Base-by-base conservation (phyloP, 129 eudicot genomes). In the Tagetes erecta region DNA sequence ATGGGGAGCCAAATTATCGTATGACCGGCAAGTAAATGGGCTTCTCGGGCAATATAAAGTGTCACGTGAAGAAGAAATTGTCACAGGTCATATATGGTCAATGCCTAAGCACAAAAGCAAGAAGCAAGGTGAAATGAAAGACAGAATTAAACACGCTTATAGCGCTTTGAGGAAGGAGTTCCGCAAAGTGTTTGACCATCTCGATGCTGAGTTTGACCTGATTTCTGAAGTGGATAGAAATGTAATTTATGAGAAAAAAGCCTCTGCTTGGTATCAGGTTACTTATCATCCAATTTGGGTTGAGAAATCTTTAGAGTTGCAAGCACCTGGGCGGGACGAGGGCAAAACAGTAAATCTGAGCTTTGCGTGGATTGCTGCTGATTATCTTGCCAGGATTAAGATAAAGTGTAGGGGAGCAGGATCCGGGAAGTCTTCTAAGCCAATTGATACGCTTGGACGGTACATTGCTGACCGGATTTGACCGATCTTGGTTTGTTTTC, bases 1-100 rank as follows among this genome's bases (percentile, higher is more conserved):
- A 57, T 88, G 95, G 95, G 80, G 37, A 9, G 51, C 50, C 20
- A 88, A 88, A 63, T 81, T 67, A 38, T 41, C 47, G n/a, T 64
- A 64, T 40, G 70, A 64, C 35, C 70, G 47, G 2, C 70, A 64
- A 64, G 7, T 64, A 64, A 64, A 64, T 20, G 70, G 70, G 50
- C 70, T 64, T 64, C 70, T 64, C 40, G 70, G 70, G 35, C 70
- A 64, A 20, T 64, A 64, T 64, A 64, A 64, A 64, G 70, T 64
- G 70, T 1, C 70, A 12, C 70, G 50, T 5, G 70, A 64, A 64
- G 70, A 64, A 64, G 70, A 64, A 64, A 64, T 64, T 64, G 70
- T 64, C 50, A 64, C 70, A 20, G 70, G 70, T 39, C 70, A 64
- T 40, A 64, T 64, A 7, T 64, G 70, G 70, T 64, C 70, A 64